These are phyloP conservation scores for Globisporangium middletonii DNA, from an alignment of 352 stramenopile species.

Conservation along the genomic window DNA sequence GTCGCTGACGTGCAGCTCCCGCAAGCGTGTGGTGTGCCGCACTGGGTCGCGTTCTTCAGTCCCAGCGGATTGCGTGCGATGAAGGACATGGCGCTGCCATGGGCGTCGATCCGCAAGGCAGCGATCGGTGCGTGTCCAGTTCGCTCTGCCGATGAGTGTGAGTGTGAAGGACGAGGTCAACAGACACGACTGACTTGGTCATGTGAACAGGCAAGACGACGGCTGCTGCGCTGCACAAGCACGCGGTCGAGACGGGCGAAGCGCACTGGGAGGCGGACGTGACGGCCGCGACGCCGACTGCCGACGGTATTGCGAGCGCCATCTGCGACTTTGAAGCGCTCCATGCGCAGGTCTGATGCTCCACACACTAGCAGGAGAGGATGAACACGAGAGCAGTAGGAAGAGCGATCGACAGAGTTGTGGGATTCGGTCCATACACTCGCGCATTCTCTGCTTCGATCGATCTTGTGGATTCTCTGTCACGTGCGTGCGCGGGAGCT, in stretches of 20 bases:
- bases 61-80: conserved; percentile 66
- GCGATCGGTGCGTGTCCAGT: conserved; percentile 47
- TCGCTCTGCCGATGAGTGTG: not conserved
- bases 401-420: too few species aligned
- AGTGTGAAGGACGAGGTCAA: not conserved
- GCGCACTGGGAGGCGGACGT: conserved; percentile 49
- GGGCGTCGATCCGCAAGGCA: conserved; percentile 61
- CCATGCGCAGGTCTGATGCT: too few species aligned
- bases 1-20: conserved; percentile 44
- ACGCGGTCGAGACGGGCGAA: conserved; percentile 30
- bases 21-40: conserved; percentile 22
- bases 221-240: conserved; percentile 35
- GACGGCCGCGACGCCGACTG: conserved; percentile 43
- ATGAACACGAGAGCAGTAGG: too few species aligned
- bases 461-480: too few species aligned
- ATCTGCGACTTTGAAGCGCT: conserved; percentile 39
- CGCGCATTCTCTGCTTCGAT: too few species aligned
- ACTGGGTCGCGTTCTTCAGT: conserved; percentile 82
- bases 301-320: conserved; percentile 40
- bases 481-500: too few species aligned
- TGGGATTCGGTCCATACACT: too few species aligned
- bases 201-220: conserved; percentile 57
- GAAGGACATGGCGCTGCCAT: conserved; percentile 32
- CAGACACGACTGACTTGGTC: not conserved
- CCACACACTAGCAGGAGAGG: too few species aligned